Evolutionary conservation across 352 stramenopile species (phyloP).

Genomic region (Blastocystis hominis): DNA sequence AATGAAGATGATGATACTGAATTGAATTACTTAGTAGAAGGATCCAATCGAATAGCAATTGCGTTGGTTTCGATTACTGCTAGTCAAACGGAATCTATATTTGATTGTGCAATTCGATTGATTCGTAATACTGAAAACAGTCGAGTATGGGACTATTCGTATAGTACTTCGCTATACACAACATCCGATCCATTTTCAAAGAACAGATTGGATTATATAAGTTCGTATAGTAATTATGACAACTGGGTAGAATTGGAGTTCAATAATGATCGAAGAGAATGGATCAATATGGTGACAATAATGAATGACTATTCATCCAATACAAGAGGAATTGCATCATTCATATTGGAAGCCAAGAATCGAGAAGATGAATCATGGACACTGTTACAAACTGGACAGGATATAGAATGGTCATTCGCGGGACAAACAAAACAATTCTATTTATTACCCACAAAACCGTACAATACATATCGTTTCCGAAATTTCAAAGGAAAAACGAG

Average conservation of each 20-base stretch:
- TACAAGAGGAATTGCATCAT: neutral
- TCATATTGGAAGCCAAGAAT: neutral
- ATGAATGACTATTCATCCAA: neutral
- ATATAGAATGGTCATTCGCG: slow-evolving; percentile 25
- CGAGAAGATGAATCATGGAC: neutral
- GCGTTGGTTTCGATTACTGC: neutral
- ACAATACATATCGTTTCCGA: slow-evolving; percentile 9
- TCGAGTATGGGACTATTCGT: neutral
- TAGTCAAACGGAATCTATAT: neutral
- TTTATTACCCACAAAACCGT: neutral
- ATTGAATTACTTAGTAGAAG: neutral
- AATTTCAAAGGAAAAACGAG: too few species aligned
- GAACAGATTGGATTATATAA: neutral
- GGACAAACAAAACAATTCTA: too few species aligned
- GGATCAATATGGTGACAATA: neutral
- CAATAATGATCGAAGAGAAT: neutral
- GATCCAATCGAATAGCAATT: neutral
- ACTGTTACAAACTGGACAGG: neutral
- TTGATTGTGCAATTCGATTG: neutral
- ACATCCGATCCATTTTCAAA: neutral
- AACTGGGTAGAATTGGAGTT: neutral
- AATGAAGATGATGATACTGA: neutral
- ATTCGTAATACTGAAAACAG: neutral
- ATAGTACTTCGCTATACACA: neutral
- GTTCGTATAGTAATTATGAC: neutral